These are phyloP conservation scores for Wilcoxina mikolae DNA, from an alignment of 495 filamentous ascomycete genomes.

Conservation along the genomic window DNA sequence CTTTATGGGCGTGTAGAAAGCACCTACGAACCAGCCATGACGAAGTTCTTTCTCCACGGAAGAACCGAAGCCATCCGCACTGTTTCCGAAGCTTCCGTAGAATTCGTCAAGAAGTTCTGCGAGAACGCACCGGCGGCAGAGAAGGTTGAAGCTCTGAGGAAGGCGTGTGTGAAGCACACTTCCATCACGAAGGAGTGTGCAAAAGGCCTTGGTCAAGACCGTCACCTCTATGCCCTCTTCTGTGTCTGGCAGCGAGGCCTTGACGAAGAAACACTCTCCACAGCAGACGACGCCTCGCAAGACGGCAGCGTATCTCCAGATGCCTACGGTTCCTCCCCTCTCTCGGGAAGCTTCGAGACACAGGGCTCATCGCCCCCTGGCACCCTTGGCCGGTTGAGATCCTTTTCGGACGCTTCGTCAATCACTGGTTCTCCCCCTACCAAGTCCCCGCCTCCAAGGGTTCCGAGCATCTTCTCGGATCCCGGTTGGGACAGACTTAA, in stretches of 20 bases:
- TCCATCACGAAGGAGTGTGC: conserved; percentile 71
- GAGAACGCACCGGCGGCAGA: conserved; percentile 65
- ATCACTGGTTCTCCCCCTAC: conserved; percentile 17
- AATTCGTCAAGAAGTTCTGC: conserved; percentile 92
- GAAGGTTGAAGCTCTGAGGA: conserved; percentile 72
- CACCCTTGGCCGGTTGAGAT: conserved; percentile 30
- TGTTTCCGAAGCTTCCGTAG: conserved; percentile 62
- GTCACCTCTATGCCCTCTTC: conserved; percentile 87
- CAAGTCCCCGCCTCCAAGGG: conserved; percentile 28
- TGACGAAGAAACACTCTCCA: conserved; percentile 52
- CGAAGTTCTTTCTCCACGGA: conserved; percentile 81
- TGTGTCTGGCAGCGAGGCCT: conserved; percentile 86
- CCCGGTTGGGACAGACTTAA: conserved; percentile 87
- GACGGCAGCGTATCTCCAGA: conserved; percentile 44
- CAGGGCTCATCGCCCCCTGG: conserved; percentile 24
- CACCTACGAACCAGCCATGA: conserved; percentile 97
- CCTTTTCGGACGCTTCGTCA: conserved; percentile 24
- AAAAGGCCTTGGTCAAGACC: conserved; percentile 82
- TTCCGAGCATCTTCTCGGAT: conserved; percentile 76
- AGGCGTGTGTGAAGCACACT: conserved; percentile 70
- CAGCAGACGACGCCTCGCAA: conserved; percentile 37
- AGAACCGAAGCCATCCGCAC: conserved; percentile 86
- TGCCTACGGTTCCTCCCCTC: conserved; percentile 18
- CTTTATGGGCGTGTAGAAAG: conserved; percentile 88
- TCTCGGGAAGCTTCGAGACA: conserved; percentile 11